Percentiles rank a stretch among this genome's conserved stretches.
Conservation (phyloP, 106 monocot genomes). For the Xerophyta viscosa region DNA sequence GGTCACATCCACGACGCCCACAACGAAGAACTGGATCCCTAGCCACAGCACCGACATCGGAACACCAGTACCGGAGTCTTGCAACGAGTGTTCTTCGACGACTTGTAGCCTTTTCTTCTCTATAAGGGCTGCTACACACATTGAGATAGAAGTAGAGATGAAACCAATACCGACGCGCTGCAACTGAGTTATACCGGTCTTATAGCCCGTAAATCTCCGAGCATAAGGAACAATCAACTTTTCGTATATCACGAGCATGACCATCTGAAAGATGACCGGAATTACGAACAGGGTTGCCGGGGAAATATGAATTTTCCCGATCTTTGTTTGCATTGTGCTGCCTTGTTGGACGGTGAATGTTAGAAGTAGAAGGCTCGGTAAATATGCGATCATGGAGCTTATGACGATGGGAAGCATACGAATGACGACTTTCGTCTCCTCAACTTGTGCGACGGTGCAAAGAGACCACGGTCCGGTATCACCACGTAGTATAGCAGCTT, state of each 20-base stretch:
- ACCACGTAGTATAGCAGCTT: conserved; percentile 29
- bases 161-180: conserved; percentile 37
- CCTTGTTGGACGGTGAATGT: conserved; percentile 56
- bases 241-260: conserved; percentile 41
- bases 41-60: conserved; percentile 63
- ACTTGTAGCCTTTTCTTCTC: conserved; percentile 33
- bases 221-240: conserved; percentile 35
- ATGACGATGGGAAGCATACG: conserved; percentile 51
- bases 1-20: conserved; percentile 45
- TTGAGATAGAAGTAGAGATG: conserved; percentile 12
- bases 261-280: conserved; percentile 27
- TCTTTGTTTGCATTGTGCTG: conserved; percentile 41
- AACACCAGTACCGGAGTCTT: conserved; percentile 9
- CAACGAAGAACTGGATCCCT: conserved; percentile 36
- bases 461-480: conserved; percentile 33
- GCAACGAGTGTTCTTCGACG: conserved; percentile 18
- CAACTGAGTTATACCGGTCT: conserved; percentile 28
- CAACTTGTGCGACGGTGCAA: conserved; percentile 49
- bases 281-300: conserved; percentile 37
- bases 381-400: conserved; percentile 24
- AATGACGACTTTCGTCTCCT: conserved; percentile 52
- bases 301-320: conserved; percentile 37
- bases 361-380: conserved; percentile 23
- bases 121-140: conserved; percentile 35
- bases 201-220: conserved; percentile 28